Conservation (phyloP, 164 flowering plant genomes). For the Magnolia kwangsiensis region DNA sequence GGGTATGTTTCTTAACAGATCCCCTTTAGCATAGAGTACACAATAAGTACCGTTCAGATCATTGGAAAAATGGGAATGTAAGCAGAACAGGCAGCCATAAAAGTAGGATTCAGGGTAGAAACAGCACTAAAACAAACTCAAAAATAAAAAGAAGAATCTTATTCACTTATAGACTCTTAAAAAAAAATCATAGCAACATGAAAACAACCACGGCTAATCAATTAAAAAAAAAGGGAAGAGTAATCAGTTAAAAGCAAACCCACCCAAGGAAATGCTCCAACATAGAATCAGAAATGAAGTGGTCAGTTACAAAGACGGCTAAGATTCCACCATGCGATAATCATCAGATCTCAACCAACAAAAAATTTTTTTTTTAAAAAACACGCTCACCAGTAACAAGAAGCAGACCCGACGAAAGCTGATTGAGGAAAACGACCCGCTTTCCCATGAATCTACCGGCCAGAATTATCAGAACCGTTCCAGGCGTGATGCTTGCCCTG, state of each 20-base stretch:
- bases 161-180: too few relatives aligned
- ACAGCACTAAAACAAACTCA: too few relatives aligned
- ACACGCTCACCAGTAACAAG: slow-evolving; percentile 56
- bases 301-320: not conserved
- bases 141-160: too few relatives aligned
- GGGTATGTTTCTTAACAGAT: too few relatives aligned
- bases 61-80: too few relatives aligned
- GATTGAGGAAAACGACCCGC: slow-evolving; percentile 79
- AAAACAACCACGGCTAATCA: too few relatives aligned
- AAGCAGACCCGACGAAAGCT: slow-evolving; percentile 71
- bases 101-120: too few relatives aligned
- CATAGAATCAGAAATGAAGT: not conserved
- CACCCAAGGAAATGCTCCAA: not conserved
- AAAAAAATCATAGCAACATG: too few relatives aligned
- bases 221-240: not conserved
- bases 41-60: too few relatives aligned
- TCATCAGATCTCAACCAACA: not conserved
- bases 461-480: slow-evolving; percentile 63
- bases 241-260: not conserved
- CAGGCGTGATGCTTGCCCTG: slow-evolving; percentile 66
- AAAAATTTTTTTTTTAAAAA: too few relatives aligned
- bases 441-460: slow-evolving; percentile 86
- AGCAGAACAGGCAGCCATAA: too few relatives aligned
- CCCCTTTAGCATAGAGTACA: too few relatives aligned
- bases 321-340: not conserved